Evolutionary conservation across 371 early-diverging fungal genomes (phyloP).

Genomic region (Zopfochytrium polystomum): DNA sequence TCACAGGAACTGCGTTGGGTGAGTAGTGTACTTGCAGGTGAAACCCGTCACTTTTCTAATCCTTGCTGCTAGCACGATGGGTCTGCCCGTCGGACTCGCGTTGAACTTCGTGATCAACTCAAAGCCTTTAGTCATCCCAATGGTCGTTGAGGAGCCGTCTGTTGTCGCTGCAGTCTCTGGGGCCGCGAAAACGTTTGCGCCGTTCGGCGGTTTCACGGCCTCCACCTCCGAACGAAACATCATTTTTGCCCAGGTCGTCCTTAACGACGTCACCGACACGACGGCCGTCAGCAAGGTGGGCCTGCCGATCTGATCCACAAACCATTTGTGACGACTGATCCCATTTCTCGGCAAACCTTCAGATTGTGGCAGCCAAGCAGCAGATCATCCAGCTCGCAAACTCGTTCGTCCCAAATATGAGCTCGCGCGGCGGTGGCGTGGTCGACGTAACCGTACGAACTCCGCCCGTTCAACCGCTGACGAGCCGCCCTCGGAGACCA

Average conservation of each 20-base stretch:
- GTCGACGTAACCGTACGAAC: constrained; percentile 50
- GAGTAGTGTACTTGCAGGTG: too few species aligned
- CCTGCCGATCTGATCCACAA: too few species aligned
- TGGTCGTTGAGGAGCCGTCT: constrained; percentile 75
- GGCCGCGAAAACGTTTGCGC: constrained; percentile 61
- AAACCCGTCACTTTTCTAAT: too few species aligned
- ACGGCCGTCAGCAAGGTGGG: constrained; percentile 37
- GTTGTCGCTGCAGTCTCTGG: constrained; percentile 70
- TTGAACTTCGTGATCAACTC: constrained; percentile 64
- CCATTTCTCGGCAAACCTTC: too few species aligned
- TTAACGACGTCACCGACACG: constrained; percentile 52
- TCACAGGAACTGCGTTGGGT: constrained; percentile 46
- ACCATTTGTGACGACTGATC: too few species aligned
- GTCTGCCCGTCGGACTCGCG: constrained; percentile 64
- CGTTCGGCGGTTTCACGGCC: constrained; percentile 52
- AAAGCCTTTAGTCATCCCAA: constrained; percentile 55
- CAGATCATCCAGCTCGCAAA: constrained; percentile 52
- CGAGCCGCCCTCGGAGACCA: constrained; percentile 18
- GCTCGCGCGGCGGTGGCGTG: constrained; percentile 63
- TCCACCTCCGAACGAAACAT: constrained; percentile 56
- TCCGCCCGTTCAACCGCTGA: neutral
- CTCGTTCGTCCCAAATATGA: constrained; percentile 59
- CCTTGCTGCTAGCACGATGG: too few species aligned
- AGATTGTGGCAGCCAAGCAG: constrained; percentile 6
- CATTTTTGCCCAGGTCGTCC: constrained; percentile 55